A percentile compares a stretch with the other conserved stretches of the same genome.
Conservation (phyloP, 129 eudicot species). For the Glebionis coronaria region DNA sequence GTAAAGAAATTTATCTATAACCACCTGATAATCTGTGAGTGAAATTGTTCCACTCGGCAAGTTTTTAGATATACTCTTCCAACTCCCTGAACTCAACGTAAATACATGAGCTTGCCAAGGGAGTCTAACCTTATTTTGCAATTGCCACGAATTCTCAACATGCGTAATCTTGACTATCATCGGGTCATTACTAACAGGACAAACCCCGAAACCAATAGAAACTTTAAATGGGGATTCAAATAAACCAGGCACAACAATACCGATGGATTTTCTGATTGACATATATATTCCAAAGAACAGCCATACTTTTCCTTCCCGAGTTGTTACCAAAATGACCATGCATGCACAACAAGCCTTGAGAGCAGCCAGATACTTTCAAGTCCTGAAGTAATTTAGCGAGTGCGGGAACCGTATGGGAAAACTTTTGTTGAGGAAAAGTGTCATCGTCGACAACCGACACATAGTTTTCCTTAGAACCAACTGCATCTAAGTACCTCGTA, state of each 20-base stretch:
- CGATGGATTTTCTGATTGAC: neutral
- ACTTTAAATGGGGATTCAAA: neutral
- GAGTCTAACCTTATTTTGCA: neutral
- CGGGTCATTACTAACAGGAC: slow-evolving; percentile 1
- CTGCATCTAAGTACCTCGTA: neutral
- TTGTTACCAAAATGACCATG: neutral
- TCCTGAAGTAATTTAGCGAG: neutral
- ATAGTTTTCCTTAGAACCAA: neutral
- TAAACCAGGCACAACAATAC: neutral
- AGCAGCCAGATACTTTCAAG: neutral
- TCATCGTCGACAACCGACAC: neutral
- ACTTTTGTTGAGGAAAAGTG: neutral
- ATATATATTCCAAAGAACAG: neutral
- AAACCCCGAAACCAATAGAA: neutral
- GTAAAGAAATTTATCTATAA: neutral
- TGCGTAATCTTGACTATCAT: neutral
- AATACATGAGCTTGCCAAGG: neutral
- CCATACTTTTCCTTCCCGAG: neutral
- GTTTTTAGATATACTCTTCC: neutral
- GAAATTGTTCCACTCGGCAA: neutral
- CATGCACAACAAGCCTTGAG: slow-evolving; percentile 1
- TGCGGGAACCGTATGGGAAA: no score
- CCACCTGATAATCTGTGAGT: neutral
- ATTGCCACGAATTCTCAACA: neutral
- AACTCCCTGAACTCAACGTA: neutral